phyloP scores from a whole-genome alignment of 2,329 filamentous ascomycete species.

The Simplicillium aogashimaense region DNA sequence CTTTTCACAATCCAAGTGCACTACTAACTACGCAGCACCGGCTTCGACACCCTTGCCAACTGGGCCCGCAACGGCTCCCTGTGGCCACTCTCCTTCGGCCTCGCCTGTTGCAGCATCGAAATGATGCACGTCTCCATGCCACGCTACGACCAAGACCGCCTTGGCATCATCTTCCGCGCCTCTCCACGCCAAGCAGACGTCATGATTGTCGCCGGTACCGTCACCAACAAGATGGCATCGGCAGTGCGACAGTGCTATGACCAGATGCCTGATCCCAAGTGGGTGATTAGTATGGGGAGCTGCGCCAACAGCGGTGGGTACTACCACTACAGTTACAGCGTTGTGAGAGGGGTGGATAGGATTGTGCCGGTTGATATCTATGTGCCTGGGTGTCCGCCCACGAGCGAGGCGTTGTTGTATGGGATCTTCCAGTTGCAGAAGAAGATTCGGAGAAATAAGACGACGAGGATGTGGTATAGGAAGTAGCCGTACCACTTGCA shows the following conservation, averaged over 20 bases:
- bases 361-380: conserved; percentile 61
- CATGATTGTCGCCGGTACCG: conserved; percentile 57
- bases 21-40: conserved; percentile 36
- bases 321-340: conserved; percentile 64
- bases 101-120: conserved; percentile 52
- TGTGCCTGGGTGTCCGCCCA: conserved; percentile 52
- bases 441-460: conserved; percentile 50
- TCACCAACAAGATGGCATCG: conserved; percentile 60
- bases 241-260: conserved; percentile 56
- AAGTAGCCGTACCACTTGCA: too few relatives aligned
- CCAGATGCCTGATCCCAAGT: conserved; percentile 57
- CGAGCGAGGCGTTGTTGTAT: conserved; percentile 36
- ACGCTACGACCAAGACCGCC: conserved; percentile 52
- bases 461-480: conserved; percentile 40
- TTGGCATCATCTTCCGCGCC: conserved; percentile 58
- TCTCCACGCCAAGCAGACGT: conserved; percentile 56
- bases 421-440: conserved; percentile 59
- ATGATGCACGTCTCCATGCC: conserved; percentile 58
- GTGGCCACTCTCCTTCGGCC: conserved; percentile 52
- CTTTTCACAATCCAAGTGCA: too few relatives aligned
- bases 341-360: conserved; percentile 54
- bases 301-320: conserved; percentile 66
- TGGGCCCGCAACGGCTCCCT: conserved; percentile 50
- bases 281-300: conserved; percentile 59
- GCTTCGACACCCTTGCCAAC: conserved; percentile 42